Conservation (phyloP, 139 green algal genomes). For the Marvania coccoides region DNA sequence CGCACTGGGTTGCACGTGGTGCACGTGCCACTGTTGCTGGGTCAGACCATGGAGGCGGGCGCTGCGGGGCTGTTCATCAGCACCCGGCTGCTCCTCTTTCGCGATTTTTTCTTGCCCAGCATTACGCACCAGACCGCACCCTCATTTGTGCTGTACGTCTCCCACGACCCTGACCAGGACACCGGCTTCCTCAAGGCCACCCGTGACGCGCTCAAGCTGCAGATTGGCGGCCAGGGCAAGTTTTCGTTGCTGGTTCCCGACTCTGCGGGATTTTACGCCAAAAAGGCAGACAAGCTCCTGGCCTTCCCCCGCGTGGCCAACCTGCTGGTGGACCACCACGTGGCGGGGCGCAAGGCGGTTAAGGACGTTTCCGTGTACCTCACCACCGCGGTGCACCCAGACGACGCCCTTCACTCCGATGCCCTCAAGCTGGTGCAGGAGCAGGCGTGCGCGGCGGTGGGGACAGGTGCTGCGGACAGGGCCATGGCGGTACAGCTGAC, state of each 20-base stretch:
- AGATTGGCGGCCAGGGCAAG: not conserved
- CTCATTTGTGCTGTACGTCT: not conserved
- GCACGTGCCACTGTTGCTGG: not conserved
- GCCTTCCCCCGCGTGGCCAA: not conserved
- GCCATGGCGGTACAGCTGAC: not conserved
- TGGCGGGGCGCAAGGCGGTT: not conserved
- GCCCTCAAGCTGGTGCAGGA: not conserved
- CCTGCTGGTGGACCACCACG: not conserved
- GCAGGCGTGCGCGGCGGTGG: not conserved
- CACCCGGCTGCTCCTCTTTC: not conserved
- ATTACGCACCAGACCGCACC: not conserved
- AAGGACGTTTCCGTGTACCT: not conserved
- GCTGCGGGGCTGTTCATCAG: not conserved
- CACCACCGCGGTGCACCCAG: not conserved
- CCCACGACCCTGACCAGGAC: not conserved
- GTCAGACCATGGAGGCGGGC: not conserved
- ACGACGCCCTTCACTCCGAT: not conserved
- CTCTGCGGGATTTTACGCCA: not conserved
- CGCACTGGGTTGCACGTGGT: not conserved
- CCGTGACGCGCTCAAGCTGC: not conserved
- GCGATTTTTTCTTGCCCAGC: not conserved
- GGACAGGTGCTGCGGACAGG: not conserved
- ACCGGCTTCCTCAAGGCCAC: not conserved
- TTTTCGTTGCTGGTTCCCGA: not conserved
- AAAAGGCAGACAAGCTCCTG: not conserved